Evolutionary conservation across 139 green algal species (phyloP), one percentile per base, ranked within the genome.

Genomic region (Chlamydomonas schloesseri): DNA sequence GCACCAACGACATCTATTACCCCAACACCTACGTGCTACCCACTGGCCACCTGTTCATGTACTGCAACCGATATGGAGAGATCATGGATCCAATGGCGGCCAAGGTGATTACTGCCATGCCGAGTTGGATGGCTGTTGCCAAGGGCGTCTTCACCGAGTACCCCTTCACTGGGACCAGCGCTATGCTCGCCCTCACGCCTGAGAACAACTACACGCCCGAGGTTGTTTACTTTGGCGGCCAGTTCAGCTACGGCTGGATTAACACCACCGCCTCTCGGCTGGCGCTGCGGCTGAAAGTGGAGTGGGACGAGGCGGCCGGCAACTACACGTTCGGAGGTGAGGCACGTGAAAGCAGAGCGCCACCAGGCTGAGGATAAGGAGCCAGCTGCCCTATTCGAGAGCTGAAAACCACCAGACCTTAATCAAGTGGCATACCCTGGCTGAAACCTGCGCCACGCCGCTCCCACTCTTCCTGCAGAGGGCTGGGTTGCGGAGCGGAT

Each of bases 1-100:
- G 77, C 31, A 86, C 80, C 10, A 86, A 86, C 50, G 84, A 89
- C 70, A 86, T 89, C 20, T 89, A 89, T 58, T 89, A 89, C 57
- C 85, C 85, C 13, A 75, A 75, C 67, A 85, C 58, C 36, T 67
- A 75, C 46, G 65, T 76, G 23, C 64, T 69, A 28, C 75, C 67
- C 18, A 76, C 37, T n/a, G 85, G 85, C 37, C 21, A 86, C 34
- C 70, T 89, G n/a, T 86, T 81, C 23, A 70, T 86, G 13, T 89
- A 70, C 69, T 89, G 76, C 77, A 84, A 89, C 57, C 57, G 42
- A 8, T 89, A 89, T 50, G 85, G 85, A 2, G 76, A 89, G 69
- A 73, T 89, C 46, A 70, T 67, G 10, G 37, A 89, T 1, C 76
- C 85, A 0, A 2, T 76, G 55, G 77, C 36, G 5, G 76, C 69